Evolutionary conservation across 2,329 filamentous ascomycete genomes (phyloP), one percentile per base, ranked within the genome.

Genomic region (Beauveria bassiana): DNA sequence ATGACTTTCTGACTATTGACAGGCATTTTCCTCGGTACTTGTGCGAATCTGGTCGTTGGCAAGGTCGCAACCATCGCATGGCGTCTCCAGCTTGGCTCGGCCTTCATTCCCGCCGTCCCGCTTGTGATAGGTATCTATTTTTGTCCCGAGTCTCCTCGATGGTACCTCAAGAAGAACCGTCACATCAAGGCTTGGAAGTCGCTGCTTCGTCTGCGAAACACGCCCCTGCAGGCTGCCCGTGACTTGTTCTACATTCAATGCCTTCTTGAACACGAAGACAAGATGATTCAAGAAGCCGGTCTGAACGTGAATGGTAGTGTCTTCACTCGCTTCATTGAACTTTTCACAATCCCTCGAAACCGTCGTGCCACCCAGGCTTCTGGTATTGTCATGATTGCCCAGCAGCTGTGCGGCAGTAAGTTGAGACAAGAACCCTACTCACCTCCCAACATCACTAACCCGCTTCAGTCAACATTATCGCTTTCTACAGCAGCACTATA

Each of bases 11-110:
- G 20, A 59, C 22, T 14, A n/a, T n/a, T 0, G 7, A 3, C 28
- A 31, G 84, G 84, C 46, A 88, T 89, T 66, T 86, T 89, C 71
- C 75, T 89, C 22, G 88, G 87, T 10, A 86, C 82, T 60, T 82
- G 78, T 62, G 86, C 86, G 64, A 89, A 89, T 67, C 76, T 89
- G 34, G 83, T 80, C 4, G 83, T 89, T 47, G 85, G 83, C 51
- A 77, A 86, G 55, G 78, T 79, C 0, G 82, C 83, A n/a, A 68
- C 68, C 3, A 81, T 86, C 43, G 77, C 83, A 6, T 89, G 86
- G 87, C 77, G 86, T 45, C 73, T 88, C 26, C 85, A 87, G 67
- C 73, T 89, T 7, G 85, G 79, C 10, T 86, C 85, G 2, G 85
- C 87, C 2, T 84, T 88, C 55, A 81, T 88, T 42, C 86, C 86